Evolutionary conservation across 371 early-diverging fungal species (phyloP).

Genomic region (Apophysomyces trapeziformis): DNA sequence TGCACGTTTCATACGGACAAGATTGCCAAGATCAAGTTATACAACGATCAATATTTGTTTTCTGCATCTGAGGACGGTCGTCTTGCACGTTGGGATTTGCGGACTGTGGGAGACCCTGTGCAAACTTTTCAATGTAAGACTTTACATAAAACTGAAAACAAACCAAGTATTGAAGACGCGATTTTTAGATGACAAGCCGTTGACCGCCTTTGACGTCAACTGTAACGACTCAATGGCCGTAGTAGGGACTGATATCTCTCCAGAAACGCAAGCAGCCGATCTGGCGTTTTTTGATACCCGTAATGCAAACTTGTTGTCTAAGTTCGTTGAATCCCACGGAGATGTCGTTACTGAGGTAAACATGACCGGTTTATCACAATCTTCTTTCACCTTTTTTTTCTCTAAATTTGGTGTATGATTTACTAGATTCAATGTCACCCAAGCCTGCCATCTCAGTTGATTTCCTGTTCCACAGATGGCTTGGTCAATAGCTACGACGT

Average conservation of each 20-base stretch:
- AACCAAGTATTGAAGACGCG: neutral
- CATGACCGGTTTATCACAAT: neutral
- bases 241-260: slow-evolving; percentile 70
- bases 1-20: slow-evolving; percentile 57
- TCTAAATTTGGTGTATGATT: neutral
- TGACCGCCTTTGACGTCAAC: slow-evolving; percentile 76
- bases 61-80: slow-evolving; percentile 68
- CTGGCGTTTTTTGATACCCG: slow-evolving; percentile 79
- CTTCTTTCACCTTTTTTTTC: too few species aligned
- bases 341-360: slow-evolving; percentile 85
- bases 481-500: slow-evolving; percentile 76
- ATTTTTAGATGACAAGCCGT: slow-evolving; percentile 47
- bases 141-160: neutral
- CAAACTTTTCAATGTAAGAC: slow-evolving; percentile 66
- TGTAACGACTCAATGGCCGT: slow-evolving; percentile 67
- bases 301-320: slow-evolving; percentile 39
- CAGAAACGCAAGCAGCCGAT: slow-evolving; percentile 59
- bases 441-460: slow-evolving; percentile 53
- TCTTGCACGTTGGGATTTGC: slow-evolving; percentile 75
- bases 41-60: slow-evolving; percentile 63
- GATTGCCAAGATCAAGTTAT: slow-evolving; percentile 66
- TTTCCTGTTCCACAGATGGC: slow-evolving; percentile 81
- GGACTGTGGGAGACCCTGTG: slow-evolving; percentile 52
- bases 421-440: slow-evolving; percentile 82
- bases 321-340: slow-evolving; percentile 84